Percentiles rank a stretch among this genome's conserved stretches.
Conservation (phyloP, 2,329 filamentous ascomycete species). For the Aspergillus sp. region DNA sequence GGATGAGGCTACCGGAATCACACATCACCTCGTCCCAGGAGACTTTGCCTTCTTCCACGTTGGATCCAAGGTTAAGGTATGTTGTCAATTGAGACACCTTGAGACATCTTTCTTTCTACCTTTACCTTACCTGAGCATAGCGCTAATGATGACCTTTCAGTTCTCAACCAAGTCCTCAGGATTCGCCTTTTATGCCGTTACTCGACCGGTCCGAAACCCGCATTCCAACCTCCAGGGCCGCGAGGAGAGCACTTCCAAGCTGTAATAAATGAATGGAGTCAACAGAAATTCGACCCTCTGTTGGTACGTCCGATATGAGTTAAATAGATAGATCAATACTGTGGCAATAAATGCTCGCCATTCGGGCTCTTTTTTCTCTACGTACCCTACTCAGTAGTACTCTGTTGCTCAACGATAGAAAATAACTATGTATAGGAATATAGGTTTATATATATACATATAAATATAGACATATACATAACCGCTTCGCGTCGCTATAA, state of each 20-base stretch:
- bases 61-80: neutral
- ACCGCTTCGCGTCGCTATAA: neutral
- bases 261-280: no score
- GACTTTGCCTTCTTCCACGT: constrained; percentile 17
- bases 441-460: no score
- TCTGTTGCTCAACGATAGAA: no score
- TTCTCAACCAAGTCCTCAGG: neutral
- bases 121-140: no score
- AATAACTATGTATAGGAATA: neutral
- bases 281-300: no score
- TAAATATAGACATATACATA: neutral
- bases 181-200: neutral
- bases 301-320: no score
- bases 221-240: neutral
- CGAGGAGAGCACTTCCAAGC: neutral
- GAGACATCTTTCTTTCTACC: no score
- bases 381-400: no score
- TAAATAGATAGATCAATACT: no score
- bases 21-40: constrained; percentile 13
- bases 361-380: no score
- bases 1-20: constrained; percentile 14
- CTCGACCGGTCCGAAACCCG: neutral
- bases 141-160: neutral
- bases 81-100: neutral
- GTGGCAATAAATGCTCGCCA: no score